phyloP scores from a whole-genome alignment of 2,329 filamentous ascomycete species.

The Pseudogymnoascus pannorum region DNA sequence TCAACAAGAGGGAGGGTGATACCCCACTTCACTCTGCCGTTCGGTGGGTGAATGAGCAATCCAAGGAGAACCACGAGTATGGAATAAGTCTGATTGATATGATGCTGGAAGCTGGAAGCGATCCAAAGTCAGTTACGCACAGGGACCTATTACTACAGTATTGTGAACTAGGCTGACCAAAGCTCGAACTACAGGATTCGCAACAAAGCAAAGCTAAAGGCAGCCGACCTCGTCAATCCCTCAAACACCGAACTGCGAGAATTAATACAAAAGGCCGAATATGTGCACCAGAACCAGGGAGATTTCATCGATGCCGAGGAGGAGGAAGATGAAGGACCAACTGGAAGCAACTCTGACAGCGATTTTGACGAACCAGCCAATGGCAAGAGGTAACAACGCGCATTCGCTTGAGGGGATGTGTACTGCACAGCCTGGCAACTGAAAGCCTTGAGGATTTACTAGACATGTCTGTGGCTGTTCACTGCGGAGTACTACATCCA shows the following conservation, averaged over 20 bases:
- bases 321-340: slow-evolving; percentile 11
- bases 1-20: slow-evolving; percentile 64
- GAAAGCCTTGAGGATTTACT: background rate
- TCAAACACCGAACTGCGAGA: slow-evolving; percentile 53
- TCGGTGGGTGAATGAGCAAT: slow-evolving; percentile 65
- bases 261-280: slow-evolving; percentile 64
- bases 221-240: slow-evolving; percentile 67
- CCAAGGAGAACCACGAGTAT: slow-evolving; percentile 54
- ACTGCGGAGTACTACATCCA: background rate
- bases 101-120: slow-evolving; percentile 72
- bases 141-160: background rate
- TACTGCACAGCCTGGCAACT: background rate
- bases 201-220: slow-evolving; percentile 68
- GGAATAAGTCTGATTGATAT: slow-evolving; percentile 65
- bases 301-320: slow-evolving; percentile 42
- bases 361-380: slow-evolving; percentile 2
- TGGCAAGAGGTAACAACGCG: slow-evolving; percentile 10
- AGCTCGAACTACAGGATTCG: slow-evolving; percentile 35
- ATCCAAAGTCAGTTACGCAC: slow-evolving; percentile 38
- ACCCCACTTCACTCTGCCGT: slow-evolving; percentile 75
- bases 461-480: background rate
- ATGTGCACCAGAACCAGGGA: slow-evolving; percentile 49
- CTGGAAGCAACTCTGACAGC: slow-evolving; percentile 7
- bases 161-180: background rate
- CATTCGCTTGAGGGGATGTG: background rate